phyloP scores from a whole-genome alignment of 805 yeast genomes.

The Torulaspora indica region DNA sequence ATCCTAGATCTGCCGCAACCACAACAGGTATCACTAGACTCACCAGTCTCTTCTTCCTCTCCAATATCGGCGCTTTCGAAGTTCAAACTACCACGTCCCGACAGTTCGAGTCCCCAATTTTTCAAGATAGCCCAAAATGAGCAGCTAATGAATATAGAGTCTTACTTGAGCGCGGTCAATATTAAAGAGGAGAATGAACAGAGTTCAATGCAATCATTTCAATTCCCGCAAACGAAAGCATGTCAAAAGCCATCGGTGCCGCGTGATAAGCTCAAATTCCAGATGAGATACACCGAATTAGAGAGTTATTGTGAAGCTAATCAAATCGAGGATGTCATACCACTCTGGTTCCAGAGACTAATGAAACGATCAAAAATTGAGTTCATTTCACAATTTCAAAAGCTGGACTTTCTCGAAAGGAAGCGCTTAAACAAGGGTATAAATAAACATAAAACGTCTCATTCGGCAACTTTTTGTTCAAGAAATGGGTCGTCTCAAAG shows the following conservation, averaged over 20 bases:
- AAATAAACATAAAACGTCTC: slow-evolving; percentile 15
- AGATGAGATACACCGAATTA: slow-evolving; percentile 22
- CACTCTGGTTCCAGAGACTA: slow-evolving; percentile 48
- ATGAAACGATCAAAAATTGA: slow-evolving; percentile 28
- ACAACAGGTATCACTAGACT: slow-evolving; percentile 11
- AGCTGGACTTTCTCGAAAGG: slow-evolving; percentile 65
- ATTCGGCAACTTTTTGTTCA: slow-evolving; percentile 57
- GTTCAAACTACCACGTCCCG: slow-evolving; percentile 30
- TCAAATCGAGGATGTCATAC: slow-evolving; percentile 37
- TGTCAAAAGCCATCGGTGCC: neutral
- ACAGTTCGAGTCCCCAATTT: slow-evolving; percentile 14
- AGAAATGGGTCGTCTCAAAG: slow-evolving; percentile 39
- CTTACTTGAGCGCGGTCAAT: slow-evolving; percentile 32
- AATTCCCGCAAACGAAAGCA: slow-evolving; percentile 8
- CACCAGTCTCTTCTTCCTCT: slow-evolving; percentile 32
- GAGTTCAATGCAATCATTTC: slow-evolving; percentile 10
- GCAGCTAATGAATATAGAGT: slow-evolving; percentile 30
- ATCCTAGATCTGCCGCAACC: neutral
- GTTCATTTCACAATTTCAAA: slow-evolving; percentile 50
- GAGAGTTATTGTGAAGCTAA: slow-evolving; percentile 13
- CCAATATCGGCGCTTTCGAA: slow-evolving; percentile 33
- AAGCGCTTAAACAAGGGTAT: slow-evolving; percentile 49
- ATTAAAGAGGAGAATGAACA: slow-evolving; percentile 26
- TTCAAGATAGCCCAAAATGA: slow-evolving; percentile 32
- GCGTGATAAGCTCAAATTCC: slow-evolving; percentile 25